Conservation (phyloP, 495 filamentous ascomycete genomes). For the Venustampulla echinocandica region DNA sequence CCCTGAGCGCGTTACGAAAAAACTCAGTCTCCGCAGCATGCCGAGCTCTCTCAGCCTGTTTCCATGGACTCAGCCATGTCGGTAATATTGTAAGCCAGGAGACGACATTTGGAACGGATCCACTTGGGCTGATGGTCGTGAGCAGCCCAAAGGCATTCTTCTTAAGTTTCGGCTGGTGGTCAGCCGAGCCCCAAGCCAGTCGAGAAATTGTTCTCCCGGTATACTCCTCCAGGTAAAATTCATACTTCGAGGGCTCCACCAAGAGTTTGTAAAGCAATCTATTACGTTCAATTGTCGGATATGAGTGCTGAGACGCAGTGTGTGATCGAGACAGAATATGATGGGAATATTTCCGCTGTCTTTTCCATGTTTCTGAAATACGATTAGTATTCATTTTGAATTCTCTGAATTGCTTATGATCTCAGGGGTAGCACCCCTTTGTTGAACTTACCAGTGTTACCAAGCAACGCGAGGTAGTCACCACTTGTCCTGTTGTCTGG, state of each 20-base stretch:
- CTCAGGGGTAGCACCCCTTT: not conserved
- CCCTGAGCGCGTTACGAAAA: conserved; percentile 32
- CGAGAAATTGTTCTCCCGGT: conserved; percentile 49
- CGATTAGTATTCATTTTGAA: not conserved
- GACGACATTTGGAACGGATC: conserved; percentile 44
- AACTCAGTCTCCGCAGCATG: conserved; percentile 33
- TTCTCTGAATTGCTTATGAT: not conserved
- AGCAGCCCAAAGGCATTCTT: conserved; percentile 49
- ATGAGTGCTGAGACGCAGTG: conserved; percentile 36
- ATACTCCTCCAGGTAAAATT: conserved; percentile 50
- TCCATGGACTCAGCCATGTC: conserved; percentile 38
- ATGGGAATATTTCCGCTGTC: conserved; percentile 50
- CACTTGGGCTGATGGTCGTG: conserved; percentile 47
- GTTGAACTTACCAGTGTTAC: not conserved
- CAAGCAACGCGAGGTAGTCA: conserved; percentile 1
- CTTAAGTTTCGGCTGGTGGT: conserved; percentile 38
- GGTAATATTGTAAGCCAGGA: conserved; percentile 39
- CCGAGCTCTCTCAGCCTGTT: conserved; percentile 36
- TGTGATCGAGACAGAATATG: conserved; percentile 43
- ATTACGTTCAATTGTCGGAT: conserved; percentile 45
- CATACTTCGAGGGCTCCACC: conserved; percentile 36
- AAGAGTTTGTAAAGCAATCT: conserved; percentile 41
- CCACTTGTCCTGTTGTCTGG: conserved; percentile 3
- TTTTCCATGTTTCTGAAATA: conserved; percentile 42
- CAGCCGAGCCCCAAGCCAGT: conserved; percentile 48